These are phyloP conservation scores for Inosperma sp. DNA, from an alignment of 768 basidiomycete species.

Conservation along the genomic window DNA sequence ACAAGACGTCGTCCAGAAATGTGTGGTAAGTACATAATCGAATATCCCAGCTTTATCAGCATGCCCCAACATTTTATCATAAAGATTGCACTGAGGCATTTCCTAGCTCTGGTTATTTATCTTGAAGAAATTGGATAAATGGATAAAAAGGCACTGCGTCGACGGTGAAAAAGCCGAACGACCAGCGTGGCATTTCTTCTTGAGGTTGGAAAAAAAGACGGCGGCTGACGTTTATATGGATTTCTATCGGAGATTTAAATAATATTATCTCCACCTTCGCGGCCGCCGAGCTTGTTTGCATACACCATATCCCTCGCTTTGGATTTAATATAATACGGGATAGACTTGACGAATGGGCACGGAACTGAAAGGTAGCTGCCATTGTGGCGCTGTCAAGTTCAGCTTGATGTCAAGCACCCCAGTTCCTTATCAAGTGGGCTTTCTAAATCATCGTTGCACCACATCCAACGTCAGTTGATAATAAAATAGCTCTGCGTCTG, in stretches of 20 bases:
- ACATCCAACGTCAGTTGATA: not conserved
- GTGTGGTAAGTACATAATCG: constrained; percentile 6
- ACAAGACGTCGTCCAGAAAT: too few relatives aligned
- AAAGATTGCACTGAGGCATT: constrained; percentile 38
- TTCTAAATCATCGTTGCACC: not conserved
- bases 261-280: too few relatives aligned
- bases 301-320: too few relatives aligned
- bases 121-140: constrained; percentile 37
- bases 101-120: constrained; percentile 43
- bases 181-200: constrained; percentile 49
- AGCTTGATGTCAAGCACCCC: constrained; percentile 50
- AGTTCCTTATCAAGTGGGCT: constrained; percentile 56
- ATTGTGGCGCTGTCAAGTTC: constrained; percentile 49
- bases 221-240: too few relatives aligned
- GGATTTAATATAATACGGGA: too few relatives aligned
- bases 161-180: constrained; percentile 37
- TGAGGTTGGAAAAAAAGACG: constrained; percentile 11
- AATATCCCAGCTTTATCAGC: constrained; percentile 46
- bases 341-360: too few relatives aligned
- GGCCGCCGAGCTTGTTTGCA: too few relatives aligned
- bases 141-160: constrained; percentile 45
- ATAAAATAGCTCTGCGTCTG: constrained; percentile 51
- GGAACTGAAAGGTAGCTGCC: constrained; percentile 53
- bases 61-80: constrained; percentile 41
- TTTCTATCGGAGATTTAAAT: too few relatives aligned